A percentile compares a stretch with the other conserved stretches of the same genome.
phyloP scores from a whole-genome alignment of 208 protist genomes.

The Kentomonas sorsogonicus region DNA sequence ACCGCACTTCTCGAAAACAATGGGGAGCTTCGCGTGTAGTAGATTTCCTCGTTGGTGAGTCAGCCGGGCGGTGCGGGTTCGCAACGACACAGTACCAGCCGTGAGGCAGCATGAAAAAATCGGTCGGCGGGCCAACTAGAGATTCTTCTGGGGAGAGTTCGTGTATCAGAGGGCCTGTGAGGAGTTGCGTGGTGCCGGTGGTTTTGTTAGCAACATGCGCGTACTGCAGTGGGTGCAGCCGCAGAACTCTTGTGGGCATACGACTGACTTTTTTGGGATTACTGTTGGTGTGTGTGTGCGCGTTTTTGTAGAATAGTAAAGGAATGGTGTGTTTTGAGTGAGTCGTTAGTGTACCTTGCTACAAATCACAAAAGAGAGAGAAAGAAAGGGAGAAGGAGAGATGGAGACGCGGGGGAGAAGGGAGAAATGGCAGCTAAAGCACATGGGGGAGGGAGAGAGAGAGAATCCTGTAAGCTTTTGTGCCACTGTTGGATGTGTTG shows the following conservation, averaged over 20 bases:
- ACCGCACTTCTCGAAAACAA: constrained; percentile 60
- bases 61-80: constrained; percentile 44
- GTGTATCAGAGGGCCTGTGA: constrained; percentile 48
- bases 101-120: constrained; percentile 49
- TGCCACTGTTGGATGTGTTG: too few relatives aligned
- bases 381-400: background rate
- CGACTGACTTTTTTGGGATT: background rate
- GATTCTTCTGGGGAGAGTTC: constrained; percentile 47
- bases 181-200: constrained; percentile 46
- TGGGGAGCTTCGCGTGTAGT: too few relatives aligned
- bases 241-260: constrained; percentile 35
- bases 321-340: constrained; percentile 1
- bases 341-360: too few relatives aligned
- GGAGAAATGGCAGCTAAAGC: too few relatives aligned
- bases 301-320: background rate
- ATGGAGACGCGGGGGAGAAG: background rate
- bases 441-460: too few relatives aligned
- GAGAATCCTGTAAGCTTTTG: too few relatives aligned
- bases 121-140: constrained; percentile 24
- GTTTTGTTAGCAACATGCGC: constrained; percentile 69
- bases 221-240: constrained; percentile 57
- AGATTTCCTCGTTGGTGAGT: too few relatives aligned
- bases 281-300: background rate
- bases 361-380: background rate
- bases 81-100: constrained; percentile 46